Evolutionary conservation across 352 stramenopile species (phyloP), one percentile per base, ranked within the genome.

Genomic region (Globisporangium nodosum): DNA sequence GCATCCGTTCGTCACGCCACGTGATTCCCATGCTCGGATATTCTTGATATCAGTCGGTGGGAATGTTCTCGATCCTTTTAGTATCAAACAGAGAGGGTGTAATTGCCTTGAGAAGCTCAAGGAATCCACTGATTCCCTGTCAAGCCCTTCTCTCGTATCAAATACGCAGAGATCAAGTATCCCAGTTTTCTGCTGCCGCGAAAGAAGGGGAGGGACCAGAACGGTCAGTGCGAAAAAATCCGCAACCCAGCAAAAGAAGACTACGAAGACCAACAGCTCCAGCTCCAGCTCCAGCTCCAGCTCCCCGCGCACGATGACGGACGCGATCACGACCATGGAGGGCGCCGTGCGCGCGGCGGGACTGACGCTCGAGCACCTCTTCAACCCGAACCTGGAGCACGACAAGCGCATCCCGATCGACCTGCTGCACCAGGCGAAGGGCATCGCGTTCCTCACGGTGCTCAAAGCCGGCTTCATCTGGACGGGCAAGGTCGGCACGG

Each of bases 361-460:
- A 40, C 76, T 94, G 63, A 96, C 92, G 55, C 76, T 98, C 24
- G 79, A 97, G 71, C 90, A 97, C 66, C 86, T 97, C 18, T 96
- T 96, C 65, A 89, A 94, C 66, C 84, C 84, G 43, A 82, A 76
- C 42, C 54, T 96, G 51, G 88, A 96, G 31, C 70, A 88, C 56
- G 88, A 96, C 68, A 89, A 90, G 60, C 80, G 74, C 56, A 94
- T 98, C 66, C 89, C 92, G 27, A 88, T 92, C 56, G 86, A 94
- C 60, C 68, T 98, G n/a, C 72, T 97, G 43, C 78, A 93, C 64
- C 66, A 88, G 52, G 91, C 91, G 37, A 94, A 96, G 62, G 91
- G 91, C 21, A 69, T 98, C 16, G 91, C 89, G 24, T 97, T 98
- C 66, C 66, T 98, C 52, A 98, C 91, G 35, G 87, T 97, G 15